Base-by-base conservation (phyloP, 441 rosid species). In the Isatis lusitanica region DNA sequence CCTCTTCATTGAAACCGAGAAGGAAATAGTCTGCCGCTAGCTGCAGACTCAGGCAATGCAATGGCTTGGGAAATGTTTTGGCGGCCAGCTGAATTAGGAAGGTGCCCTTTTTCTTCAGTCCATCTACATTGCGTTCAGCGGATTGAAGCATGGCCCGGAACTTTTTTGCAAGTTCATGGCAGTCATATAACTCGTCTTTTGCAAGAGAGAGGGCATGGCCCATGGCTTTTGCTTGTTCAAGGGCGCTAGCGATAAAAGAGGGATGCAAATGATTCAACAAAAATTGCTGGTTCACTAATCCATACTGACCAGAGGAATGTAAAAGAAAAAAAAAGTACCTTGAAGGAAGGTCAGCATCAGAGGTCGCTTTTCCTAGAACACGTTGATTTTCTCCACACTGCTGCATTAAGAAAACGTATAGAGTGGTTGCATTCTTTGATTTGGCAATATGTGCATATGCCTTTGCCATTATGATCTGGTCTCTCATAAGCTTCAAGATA, bases 31-130 rank as follows among this genome's bases (percentile, higher is more conserved):
- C 93, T 44, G 94, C 85, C 35, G 97, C 86, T 62, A 94, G 94
- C 84, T 86, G 92, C 79, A 92, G 77, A 56, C 90, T 85, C 80
- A 94, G 87, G 87, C 98, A 90, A 79, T 92, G 97, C 86, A 94
- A 81, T 74, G 93, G 92, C 71, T 65, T 74, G 68, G 98, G 94
- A 71, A 92, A 78, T 71, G 97, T 90, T 85, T 94, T 92, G 73
- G 98, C 97, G 12, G 99, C 99, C 59, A 91, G 79, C 82, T 94
- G 98, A 86, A 88, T 92, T 82, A 94, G 85, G 83, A 90, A 92
- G 26, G 92, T 84, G 71, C 97, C 90, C 81, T 86, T 90, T 77
- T 87, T 94, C 91, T 80, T 92, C 63, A 84, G 51, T 13, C 86
- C 81, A 73, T 71, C 88, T 39, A 92, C 83, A 59, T 77, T 79